phyloP scores from a whole-genome alignment of 805 yeast genomes.

The Candida fluviatilis region DNA sequence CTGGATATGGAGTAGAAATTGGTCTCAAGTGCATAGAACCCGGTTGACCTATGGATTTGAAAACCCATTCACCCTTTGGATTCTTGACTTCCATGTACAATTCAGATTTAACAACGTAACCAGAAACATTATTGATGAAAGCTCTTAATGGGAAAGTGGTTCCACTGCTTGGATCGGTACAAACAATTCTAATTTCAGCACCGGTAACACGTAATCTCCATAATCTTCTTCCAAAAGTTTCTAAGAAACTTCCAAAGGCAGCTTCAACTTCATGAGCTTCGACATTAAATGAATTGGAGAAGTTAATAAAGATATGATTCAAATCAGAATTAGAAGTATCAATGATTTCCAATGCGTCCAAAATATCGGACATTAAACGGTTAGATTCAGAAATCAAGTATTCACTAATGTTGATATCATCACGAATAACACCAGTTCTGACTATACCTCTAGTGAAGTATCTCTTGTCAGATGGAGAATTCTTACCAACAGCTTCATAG shows the following conservation, averaged over 20 bases:
- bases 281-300: conserved; percentile 91
- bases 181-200: conserved; percentile 95
- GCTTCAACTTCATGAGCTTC: conserved; percentile 95
- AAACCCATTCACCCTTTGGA: conserved; percentile 92
- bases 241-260: conserved; percentile 96
- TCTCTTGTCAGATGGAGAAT: conserved; percentile 88
- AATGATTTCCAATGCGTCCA: conserved; percentile 90
- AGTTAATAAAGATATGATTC: conserved; percentile 95
- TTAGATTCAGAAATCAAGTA: conserved; percentile 95
- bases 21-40: conserved; percentile 98
- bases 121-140: conserved; percentile 91
- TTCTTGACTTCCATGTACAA: conserved; percentile 92
- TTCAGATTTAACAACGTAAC: conserved; percentile 95
- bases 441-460: conserved; percentile 96
- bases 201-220: conserved; percentile 96
- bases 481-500: conserved; percentile 93
- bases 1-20: conserved; percentile 93
- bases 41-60: conserved; percentile 90
- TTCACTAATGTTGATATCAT: conserved; percentile 88
- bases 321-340: conserved; percentile 94
- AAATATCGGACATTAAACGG: conserved; percentile 90
- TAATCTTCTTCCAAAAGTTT: conserved; percentile 93
- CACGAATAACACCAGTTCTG: conserved; percentile 91
- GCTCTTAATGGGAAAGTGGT: conserved; percentile 95
- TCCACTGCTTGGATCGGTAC: conserved; percentile 84